Conservation (phyloP, 805 yeast species). For the Wickerhamomyces sydowiorum region DNA sequence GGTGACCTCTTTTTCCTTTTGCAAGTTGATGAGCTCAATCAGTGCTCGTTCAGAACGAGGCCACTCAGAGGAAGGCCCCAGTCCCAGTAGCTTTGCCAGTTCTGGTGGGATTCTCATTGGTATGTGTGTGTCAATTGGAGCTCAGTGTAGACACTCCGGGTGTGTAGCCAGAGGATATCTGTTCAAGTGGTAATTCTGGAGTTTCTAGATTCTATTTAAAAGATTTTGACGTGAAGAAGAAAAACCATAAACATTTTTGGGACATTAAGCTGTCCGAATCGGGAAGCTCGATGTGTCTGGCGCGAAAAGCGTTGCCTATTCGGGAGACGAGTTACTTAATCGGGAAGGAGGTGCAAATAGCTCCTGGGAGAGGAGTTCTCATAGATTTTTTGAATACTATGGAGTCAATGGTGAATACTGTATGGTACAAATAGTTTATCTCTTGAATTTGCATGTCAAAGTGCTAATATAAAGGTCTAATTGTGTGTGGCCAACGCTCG, state of each 20-base stretch:
- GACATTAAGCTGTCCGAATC: too few relatives aligned
- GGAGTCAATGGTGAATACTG: too few relatives aligned
- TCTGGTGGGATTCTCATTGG: slow-evolving; percentile 11
- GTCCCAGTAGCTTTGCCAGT: slow-evolving; percentile 16
- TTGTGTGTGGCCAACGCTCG: too few relatives aligned
- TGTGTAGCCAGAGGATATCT: not conserved
- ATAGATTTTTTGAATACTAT: too few relatives aligned
- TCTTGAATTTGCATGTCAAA: too few relatives aligned
- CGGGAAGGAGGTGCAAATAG: not conserved
- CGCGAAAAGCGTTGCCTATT: not conserved
- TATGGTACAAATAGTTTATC: too few relatives aligned
- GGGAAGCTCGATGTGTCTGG: not conserved
- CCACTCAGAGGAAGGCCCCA: slow-evolving; percentile 19
- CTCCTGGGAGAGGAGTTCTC: too few relatives aligned
- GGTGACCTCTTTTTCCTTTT: slow-evolving; percentile 67
- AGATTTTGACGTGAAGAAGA: not conserved
- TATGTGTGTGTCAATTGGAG: not conserved
- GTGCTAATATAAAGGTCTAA: too few relatives aligned
- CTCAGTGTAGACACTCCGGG: too few relatives aligned
- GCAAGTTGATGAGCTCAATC: slow-evolving; percentile 17
- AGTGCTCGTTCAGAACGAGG: slow-evolving; percentile 19
- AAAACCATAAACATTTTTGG: too few relatives aligned
- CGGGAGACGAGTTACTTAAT: not conserved
- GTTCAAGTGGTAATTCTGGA: not conserved
- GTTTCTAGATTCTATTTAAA: not conserved